Base-by-base conservation (phyloP, 495 filamentous ascomycete genomes). In the Lasiosphaeris hirsuta region DNA sequence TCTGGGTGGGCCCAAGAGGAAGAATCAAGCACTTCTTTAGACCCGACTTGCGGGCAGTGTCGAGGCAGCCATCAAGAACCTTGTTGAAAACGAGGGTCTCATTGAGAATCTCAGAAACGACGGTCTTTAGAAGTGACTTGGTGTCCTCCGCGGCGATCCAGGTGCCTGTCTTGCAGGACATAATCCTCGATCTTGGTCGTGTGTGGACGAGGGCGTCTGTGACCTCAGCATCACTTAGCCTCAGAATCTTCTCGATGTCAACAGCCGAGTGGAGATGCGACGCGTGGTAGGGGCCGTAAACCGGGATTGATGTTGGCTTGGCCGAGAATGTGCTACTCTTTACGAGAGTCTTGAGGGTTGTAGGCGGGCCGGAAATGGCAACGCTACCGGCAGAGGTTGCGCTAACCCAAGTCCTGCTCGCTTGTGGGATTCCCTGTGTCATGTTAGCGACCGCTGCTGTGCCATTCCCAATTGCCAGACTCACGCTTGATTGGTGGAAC, bases 281-380 rank as follows among this genome's bases (percentile, higher is more conserved):
- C 10, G 90, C 89, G 72, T 96, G 91, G 63, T 90, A 95, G 1
- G 90, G 88, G 0, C 86, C 90, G 60, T 88, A 85, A 17, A 95
- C 83, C 0, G 88, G 84, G 42, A 88, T 82, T n/a, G 78, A 78
- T 5, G 81, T 77, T 1, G 80, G 80, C 62, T 85, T 85, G 49
- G 78, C 69, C 50, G 78, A 76, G 30, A 87, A 72, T 9, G 78
- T 60, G 14, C 74, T 70, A n/a, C 71, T 73, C 33, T 80, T 72
- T 59, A 86, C 79, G 19, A 94, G 76, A 1, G 76, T 63, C 41
- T 79, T 74, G 11, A 90, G 75, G 0, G 83, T 83, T 3, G 71
- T 68, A 3, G 90, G 90, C 2, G 90, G 87, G n/a, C 86, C 90
- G 62, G 89, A 92, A 49, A 96, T 80, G 39, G 88, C 87, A 41